phyloP scores from a whole-genome alignment of 331 rosid species.

The Cydonia oblonga region DNA sequence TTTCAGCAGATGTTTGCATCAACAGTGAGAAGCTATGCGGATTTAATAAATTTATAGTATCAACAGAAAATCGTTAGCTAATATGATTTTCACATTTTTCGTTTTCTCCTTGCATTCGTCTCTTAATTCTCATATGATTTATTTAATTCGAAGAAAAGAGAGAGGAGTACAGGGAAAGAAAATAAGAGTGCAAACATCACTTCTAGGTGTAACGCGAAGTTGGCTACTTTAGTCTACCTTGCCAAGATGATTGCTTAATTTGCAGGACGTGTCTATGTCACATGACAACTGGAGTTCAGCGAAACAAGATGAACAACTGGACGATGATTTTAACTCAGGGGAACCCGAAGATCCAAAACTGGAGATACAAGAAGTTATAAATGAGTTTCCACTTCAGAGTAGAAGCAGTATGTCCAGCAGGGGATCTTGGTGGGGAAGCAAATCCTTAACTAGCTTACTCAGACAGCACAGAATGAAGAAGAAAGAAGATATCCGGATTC shows the following conservation, averaged over 20 bases:
- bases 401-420: background rate
- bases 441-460: background rate
- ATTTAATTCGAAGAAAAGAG: too few species aligned
- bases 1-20: slow-evolving; percentile 13
- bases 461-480: background rate
- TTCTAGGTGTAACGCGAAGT: too few species aligned
- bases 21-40: background rate
- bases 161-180: too few species aligned
- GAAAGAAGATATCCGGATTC: slow-evolving; percentile 17
- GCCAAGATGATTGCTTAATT: background rate
- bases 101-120: too few species aligned
- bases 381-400: background rate
- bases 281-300: background rate
- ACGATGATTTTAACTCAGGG: background rate
- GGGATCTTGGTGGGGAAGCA: background rate
- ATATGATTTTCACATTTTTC: too few species aligned
- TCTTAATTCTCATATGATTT: too few species aligned
- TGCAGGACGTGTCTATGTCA: slow-evolving; percentile 1
- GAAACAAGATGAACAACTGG: background rate
- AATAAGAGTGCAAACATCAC: too few species aligned
- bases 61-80: too few species aligned
- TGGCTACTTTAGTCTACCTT: too few species aligned
- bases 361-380: background rate
- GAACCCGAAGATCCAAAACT: background rate
- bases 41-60: too few species aligned